Percentiles rank a stretch among this genome's conserved stretches.
phyloP scores from a whole-genome alignment of 2,329 filamentous ascomycete species.

The Ophiostoma himal-ulmi region DNA sequence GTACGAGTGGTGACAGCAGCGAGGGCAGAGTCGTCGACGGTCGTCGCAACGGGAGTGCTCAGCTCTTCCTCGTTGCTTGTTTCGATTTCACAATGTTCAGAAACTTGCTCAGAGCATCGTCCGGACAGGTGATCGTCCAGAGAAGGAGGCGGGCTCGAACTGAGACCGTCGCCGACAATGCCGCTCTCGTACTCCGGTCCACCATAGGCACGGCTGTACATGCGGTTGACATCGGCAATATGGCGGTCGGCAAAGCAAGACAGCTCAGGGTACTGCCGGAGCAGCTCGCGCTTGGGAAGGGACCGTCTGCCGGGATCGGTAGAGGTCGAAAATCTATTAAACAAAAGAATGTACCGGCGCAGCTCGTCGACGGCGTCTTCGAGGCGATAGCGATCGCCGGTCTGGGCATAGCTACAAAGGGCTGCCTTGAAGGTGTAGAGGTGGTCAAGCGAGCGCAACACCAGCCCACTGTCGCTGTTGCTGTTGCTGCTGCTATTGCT shows the following conservation, averaged over 20 bases:
- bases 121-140: neutral
- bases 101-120: too few relatives aligned
- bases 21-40: neutral
- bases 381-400: slow-evolving; percentile 41
- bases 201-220: slow-evolving; percentile 53
- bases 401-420: slow-evolving; percentile 51
- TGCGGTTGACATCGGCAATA: slow-evolving; percentile 49
- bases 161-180: slow-evolving; percentile 39
- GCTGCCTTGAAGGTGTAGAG: slow-evolving; percentile 60
- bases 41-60: slow-evolving; percentile 12
- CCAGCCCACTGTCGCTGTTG: slow-evolving; percentile 37
- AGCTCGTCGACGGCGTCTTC: slow-evolving; percentile 60
- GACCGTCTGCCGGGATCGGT: slow-evolving; percentile 34
- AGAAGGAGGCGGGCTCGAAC: slow-evolving; percentile 24
- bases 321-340: neutral
- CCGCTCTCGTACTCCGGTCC: slow-evolving; percentile 39
- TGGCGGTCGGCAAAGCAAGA: slow-evolving; percentile 46
- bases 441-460: slow-evolving; percentile 54
- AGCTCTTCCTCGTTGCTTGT: slow-evolving; percentile 15
- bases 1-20: neutral
- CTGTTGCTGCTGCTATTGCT: too few relatives aligned
- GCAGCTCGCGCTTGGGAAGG: slow-evolving; percentile 47
- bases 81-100: neutral
- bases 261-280: slow-evolving; percentile 50
- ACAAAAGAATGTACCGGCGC: slow-evolving; percentile 49